phyloP scores from a whole-genome alignment of 148 eudicot genomes.

The Camellia granthamiana region DNA sequence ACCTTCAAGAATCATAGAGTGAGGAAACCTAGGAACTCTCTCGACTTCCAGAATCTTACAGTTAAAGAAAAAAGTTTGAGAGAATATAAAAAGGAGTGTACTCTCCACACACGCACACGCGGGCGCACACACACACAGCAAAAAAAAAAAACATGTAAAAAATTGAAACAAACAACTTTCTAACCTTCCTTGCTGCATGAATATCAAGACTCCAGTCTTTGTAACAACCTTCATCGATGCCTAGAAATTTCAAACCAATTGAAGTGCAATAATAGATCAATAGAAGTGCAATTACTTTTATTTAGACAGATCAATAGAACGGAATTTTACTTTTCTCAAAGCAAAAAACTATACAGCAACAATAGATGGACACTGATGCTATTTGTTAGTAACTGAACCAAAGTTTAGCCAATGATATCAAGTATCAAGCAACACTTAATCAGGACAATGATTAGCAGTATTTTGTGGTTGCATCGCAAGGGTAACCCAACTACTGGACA shows the following conservation, averaged over 20 bases:
- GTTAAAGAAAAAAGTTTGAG: slow-evolving; percentile 6
- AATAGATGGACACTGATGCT: neutral
- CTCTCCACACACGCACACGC: neutral
- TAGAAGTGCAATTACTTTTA: neutral
- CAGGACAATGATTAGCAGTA: neutral
- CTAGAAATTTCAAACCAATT: slow-evolving; percentile 31
- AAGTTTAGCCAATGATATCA: neutral
- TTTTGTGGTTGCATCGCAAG: neutral
- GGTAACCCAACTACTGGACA: neutral
- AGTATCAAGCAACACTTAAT: neutral
- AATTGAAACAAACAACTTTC: slow-evolving; percentile 18
- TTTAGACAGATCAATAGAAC: neutral
- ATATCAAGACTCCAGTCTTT: slow-evolving; percentile 84
- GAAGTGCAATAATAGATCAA: no score
- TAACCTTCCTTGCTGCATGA: slow-evolving; percentile 84
- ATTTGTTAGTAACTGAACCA: neutral
- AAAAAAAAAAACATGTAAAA: neutral
- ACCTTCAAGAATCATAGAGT: slow-evolving; percentile 90
- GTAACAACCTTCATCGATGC: slow-evolving; percentile 86
- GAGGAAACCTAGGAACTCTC: slow-evolving; percentile 78
- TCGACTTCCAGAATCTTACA: slow-evolving; percentile 69
- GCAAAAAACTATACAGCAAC: no score
- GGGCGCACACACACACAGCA: neutral
- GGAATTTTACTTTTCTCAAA: neutral
- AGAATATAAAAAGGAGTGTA: neutral